Conservation (phyloP, 495 filamentous ascomycete species). For the Aspergillus carlsbadensis region DNA sequence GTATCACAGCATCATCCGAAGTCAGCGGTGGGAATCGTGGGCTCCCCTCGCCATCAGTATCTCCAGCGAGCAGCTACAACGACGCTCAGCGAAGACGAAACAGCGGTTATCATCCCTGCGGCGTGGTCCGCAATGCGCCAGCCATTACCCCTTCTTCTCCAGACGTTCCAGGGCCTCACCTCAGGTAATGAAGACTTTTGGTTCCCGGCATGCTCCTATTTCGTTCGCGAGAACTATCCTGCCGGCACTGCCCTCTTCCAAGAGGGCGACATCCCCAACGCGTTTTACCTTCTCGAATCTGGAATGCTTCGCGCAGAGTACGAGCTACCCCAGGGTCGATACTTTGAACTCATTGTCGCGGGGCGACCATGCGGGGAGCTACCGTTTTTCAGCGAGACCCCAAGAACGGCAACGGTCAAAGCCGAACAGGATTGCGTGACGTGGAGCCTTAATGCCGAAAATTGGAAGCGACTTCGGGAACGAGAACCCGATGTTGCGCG, state of each 20-base stretch:
- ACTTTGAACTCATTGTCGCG: constrained; percentile 88
- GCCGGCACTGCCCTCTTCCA: constrained; percentile 74
- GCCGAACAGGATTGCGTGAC: constrained; percentile 78
- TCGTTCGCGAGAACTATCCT: constrained; percentile 61
- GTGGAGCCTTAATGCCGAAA: constrained; percentile 71
- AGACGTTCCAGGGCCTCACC: constrained; percentile 85
- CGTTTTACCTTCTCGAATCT: constrained; percentile 88
- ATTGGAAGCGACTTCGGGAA: constrained; percentile 69
- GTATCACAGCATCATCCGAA: constrained; percentile 17
- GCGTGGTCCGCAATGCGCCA: constrained; percentile 82
- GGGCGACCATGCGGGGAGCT: constrained; percentile 95
- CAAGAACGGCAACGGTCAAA: constrained; percentile 79
- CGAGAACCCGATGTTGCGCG: constrained; percentile 71
- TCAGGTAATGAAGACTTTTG: constrained; percentile 86
- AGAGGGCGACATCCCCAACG: constrained; percentile 65
- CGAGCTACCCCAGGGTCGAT: constrained; percentile 80
- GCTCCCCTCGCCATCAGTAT: constrained; percentile 75
- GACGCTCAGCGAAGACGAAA: constrained; percentile 62
- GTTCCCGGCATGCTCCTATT: constrained; percentile 74
- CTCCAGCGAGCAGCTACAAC: constrained; percentile 75
- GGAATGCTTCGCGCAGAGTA: constrained; percentile 91
- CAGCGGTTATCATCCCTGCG: constrained; percentile 43
- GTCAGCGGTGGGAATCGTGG: constrained; percentile 52
- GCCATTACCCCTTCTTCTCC: constrained; percentile 85
- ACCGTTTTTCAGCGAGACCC: constrained; percentile 90